Evolutionary conservation across 306 rosid genomes (phyloP), one percentile per base, ranked within the genome.

Genomic region (Senna tora): DNA sequence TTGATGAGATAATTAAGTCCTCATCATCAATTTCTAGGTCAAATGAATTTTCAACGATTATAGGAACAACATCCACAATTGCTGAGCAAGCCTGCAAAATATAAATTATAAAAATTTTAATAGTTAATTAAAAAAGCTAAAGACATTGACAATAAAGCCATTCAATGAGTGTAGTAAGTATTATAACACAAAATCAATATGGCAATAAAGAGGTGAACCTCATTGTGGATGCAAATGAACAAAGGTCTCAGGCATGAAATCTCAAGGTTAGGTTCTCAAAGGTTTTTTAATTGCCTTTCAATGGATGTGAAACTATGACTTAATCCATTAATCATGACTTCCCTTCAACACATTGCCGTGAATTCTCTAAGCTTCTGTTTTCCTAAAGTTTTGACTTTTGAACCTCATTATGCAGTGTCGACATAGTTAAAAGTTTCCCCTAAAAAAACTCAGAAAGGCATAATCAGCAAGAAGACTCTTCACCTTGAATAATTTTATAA

Each of bases 31-130:
- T 86, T 36, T 84, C 86, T 38, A 77, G 62, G 71, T 87, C 90
- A 49, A 55, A 41, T 10, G 76, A 50, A n/a, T 79, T 66, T 69
- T 81, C 87, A 36, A 87, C 76, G 80, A 86, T 86, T 68, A 92
- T 72, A 12, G 97, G 97, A 74, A 89, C 20, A 72, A 92, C 87
- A 75, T 89, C 97, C 68, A 92, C 93, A 71, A 72, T 53, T 59
- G 96, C 89, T 20, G 82, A 78, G 79, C 79, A 46, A 63, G 74
- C 81, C 97, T 92, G 90, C 79, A 76, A 74, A 70, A 80, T 54
- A 76, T 54, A 66, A 67, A 71, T 50, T 72, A 65, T 6, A 30
- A 32, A 22, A 50, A 39, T 42, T 43, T 33, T 41, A 25, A 25
- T 62, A 49, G 17, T 36, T 41, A 49, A 21, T 50, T 65, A n/a